These are phyloP conservation scores for Hysterangium stoloniferum DNA, from an alignment of 768 basidiomycete species.

Conservation along the genomic window DNA sequence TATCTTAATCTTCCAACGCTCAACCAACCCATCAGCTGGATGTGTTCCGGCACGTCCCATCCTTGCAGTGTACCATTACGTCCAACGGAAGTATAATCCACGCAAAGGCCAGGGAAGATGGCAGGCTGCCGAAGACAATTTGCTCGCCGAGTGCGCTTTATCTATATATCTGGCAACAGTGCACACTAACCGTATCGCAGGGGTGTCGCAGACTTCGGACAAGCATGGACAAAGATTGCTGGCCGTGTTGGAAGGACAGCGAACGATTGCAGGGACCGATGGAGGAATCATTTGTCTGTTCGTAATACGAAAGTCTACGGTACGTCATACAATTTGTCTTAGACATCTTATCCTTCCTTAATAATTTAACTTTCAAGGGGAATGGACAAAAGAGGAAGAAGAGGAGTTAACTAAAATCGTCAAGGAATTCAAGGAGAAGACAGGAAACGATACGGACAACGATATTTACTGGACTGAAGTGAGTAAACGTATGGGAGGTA, in stretches of 20 bases:
- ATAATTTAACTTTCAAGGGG: conserved; percentile 36
- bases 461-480: conserved; percentile 83
- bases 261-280: conserved; percentile 78
- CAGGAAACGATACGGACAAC: conserved; percentile 66
- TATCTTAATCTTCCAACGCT: neutral
- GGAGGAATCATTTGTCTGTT: conserved; percentile 73
- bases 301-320: conserved; percentile 19
- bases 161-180: neutral
- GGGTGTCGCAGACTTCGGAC: conserved; percentile 60
- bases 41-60: conserved; percentile 72
- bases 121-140: conserved; percentile 61
- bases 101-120: conserved; percentile 64
- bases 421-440: conserved; percentile 60
- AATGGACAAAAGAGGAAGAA: conserved; percentile 78
- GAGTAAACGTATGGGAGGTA: conserved; percentile 68
- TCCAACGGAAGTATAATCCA: conserved; percentile 64
- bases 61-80: conserved; percentile 77
- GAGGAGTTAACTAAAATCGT: conserved; percentile 67
- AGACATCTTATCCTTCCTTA: neutral
- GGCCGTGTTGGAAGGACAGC: conserved; percentile 64
- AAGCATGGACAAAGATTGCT: conserved; percentile 77
- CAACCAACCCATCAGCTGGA: conserved; percentile 39
- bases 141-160: conserved; percentile 13
- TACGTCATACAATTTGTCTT: neutral
- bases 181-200: conserved; percentile 32